Conservation (phyloP, 2,329 filamentous ascomycete genomes). For the Fusarium mangiferae region DNA sequence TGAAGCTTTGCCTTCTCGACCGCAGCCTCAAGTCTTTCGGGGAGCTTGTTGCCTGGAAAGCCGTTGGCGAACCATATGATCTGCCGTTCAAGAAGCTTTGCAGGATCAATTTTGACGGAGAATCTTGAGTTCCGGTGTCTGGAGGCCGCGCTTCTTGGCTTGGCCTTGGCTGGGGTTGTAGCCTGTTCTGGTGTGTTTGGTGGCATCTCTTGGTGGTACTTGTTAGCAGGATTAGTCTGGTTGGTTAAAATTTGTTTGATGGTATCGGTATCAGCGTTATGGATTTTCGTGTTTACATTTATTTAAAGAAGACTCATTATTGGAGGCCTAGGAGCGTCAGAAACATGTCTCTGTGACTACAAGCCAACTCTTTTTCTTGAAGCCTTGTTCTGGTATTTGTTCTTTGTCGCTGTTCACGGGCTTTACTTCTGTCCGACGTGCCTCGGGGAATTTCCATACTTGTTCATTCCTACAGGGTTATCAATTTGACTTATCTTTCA, state of each 20-base stretch:
- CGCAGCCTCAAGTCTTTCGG: not conserved
- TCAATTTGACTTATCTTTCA: too few species aligned
- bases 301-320: too few species aligned
- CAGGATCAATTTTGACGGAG: accelerated
- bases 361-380: too few species aligned
- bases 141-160: not conserved
- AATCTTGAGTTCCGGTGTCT: not conserved
- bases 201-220: accelerated
- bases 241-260: too few species aligned
- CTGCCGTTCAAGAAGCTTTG: not conserved
- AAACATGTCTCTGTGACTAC: too few species aligned
- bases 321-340: accelerated
- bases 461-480: too few species aligned
- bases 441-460: too few species aligned
- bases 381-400: too few species aligned
- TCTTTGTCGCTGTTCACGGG: too few species aligned
- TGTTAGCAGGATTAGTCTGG: not conserved
- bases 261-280: too few species aligned
- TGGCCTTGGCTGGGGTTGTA: not conserved
- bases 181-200: not conserved
- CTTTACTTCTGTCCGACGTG: too few species aligned
- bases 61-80: not conserved
- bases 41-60: not conserved
- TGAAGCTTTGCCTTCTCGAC: not conserved
- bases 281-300: too few species aligned